A percentile compares a stretch with the other conserved stretches of the same genome.
Conservation (phyloP, 805 yeast genomes). For the Jamesozyma lodderae region DNA sequence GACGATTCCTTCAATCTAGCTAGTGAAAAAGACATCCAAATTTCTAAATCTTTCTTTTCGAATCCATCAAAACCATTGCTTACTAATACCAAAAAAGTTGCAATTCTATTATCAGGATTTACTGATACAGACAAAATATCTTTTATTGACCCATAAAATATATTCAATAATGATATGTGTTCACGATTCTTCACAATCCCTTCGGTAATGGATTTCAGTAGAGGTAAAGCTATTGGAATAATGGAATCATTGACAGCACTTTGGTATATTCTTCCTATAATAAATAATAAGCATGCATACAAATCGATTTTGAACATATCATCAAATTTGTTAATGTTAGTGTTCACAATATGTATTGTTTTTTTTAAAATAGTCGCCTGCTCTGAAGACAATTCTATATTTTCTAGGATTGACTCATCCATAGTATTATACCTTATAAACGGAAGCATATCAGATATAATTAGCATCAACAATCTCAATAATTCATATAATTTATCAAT, state of each 20-base stretch:
- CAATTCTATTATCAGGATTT: conserved; percentile 31
- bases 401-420: conserved; percentile 1
- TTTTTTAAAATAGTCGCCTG: conserved; percentile 40
- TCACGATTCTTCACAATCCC: conserved; percentile 26
- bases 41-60: conserved; percentile 31
- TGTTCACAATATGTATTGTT: conserved; percentile 44
- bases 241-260: conserved; percentile 33
- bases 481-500: conserved; percentile 80
- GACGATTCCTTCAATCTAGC: conserved; percentile 31
- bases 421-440: conserved; percentile 40
- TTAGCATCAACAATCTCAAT: conserved; percentile 56
- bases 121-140: conserved; percentile 12
- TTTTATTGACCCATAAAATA: conserved; percentile 34
- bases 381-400: conserved; percentile 7
- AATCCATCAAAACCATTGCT: conserved; percentile 30
- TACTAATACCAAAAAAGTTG: conserved; percentile 38
- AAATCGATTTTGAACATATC: conserved; percentile 61
- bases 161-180: conserved; percentile 23
- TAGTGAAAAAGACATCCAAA: conserved; percentile 29
- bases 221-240: conserved; percentile 44
- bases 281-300: conserved; percentile 56
- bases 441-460: conserved; percentile 53
- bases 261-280: conserved; percentile 50
- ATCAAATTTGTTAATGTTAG: conserved; percentile 58
- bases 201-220: conserved; percentile 38